These are phyloP conservation scores for Dacryopinax spathularia DNA, from an alignment of 768 basidiomycete genomes.

Conservation along the genomic window DNA sequence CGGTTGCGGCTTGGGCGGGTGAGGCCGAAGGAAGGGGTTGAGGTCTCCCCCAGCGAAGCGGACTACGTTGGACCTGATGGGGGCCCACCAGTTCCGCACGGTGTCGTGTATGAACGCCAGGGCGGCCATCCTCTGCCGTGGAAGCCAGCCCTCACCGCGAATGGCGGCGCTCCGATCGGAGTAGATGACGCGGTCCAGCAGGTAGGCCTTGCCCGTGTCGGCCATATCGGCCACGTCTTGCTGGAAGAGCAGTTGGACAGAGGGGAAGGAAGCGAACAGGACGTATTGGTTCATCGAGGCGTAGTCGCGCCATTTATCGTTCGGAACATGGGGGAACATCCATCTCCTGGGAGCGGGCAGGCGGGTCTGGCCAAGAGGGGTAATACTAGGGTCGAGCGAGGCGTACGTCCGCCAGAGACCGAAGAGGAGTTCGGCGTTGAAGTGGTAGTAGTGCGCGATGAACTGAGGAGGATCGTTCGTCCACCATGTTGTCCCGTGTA, in stretches of 20 bases:
- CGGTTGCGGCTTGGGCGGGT: background rate
- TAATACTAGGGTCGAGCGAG: constrained; percentile 58
- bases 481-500: constrained; percentile 36
- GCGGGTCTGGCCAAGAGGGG: constrained; percentile 47
- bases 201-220: constrained; percentile 50
- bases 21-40: constrained; percentile 8
- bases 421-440: constrained; percentile 81
- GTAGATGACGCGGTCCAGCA: constrained; percentile 77
- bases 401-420: constrained; percentile 88
- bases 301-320: constrained; percentile 79
- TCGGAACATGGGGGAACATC: constrained; percentile 59
- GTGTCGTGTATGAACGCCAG: constrained; percentile 63
- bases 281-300: constrained; percentile 84
- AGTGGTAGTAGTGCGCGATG: constrained; percentile 88
- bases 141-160: constrained; percentile 46
- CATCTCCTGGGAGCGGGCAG: constrained; percentile 64
- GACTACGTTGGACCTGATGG: constrained; percentile 53
- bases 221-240: constrained; percentile 75
- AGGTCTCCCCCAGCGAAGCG: constrained; percentile 45
- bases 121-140: constrained; percentile 62
- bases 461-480: constrained; percentile 24
- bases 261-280: constrained; percentile 66
- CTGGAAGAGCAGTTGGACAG: constrained; percentile 60
- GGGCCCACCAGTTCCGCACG: constrained; percentile 71
- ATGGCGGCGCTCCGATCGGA: constrained; percentile 79